phyloP scores from a whole-genome alignment of 169 alveolate species.

The Plasmodium sp. region DNA sequence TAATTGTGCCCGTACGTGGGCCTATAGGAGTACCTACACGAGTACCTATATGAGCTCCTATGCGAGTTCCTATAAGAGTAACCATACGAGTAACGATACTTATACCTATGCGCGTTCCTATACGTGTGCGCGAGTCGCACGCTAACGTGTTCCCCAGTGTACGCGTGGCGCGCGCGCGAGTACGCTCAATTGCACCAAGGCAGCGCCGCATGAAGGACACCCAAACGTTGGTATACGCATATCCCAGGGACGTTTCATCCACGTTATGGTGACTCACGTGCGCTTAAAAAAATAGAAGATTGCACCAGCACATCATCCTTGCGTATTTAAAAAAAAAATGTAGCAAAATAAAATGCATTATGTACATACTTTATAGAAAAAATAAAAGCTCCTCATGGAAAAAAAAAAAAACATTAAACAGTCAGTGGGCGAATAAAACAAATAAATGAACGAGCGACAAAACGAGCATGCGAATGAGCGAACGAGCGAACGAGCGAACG shows the following conservation, averaged over 20 bases:
- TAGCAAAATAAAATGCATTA: neutral
- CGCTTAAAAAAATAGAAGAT: neutral
- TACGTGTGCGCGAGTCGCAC: neutral
- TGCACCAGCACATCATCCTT: neutral
- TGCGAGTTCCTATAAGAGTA: neutral
- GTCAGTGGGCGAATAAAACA: neutral
- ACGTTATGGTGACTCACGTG: neutral
- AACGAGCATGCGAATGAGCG: neutral
- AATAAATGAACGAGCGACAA: neutral
- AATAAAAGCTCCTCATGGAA: neutral
- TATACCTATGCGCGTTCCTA: neutral
- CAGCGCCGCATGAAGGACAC: neutral
- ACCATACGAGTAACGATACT: neutral
- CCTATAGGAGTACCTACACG: neutral
- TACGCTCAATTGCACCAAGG: neutral
- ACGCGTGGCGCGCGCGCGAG: neutral
- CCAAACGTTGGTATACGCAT: neutral
- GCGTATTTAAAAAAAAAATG: neutral
- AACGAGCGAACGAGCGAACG: neutral
- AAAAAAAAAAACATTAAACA: neutral
- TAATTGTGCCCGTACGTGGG: neutral
- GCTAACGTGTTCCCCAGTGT: neutral
- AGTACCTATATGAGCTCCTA: neutral
- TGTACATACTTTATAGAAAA: constrained; percentile 1
- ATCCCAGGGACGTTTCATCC: neutral